Evolutionary conservation across 345 rosid genomes (phyloP), one percentile per base, ranked within the genome.

Genomic region (Salix arbutifolia): DNA sequence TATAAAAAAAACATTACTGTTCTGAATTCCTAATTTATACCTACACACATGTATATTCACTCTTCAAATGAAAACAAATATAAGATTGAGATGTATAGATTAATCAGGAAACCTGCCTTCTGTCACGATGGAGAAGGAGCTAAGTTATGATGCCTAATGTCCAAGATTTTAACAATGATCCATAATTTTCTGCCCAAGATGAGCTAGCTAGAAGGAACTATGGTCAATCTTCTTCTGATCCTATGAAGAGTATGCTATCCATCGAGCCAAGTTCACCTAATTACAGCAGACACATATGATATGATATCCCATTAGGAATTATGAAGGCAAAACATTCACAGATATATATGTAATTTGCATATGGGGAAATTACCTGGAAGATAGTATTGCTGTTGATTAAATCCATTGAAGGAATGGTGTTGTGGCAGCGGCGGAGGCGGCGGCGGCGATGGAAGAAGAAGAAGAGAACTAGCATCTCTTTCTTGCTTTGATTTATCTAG

Each of bases 191-290:
- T 0, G 13, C 23, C 1, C 62, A 8, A 28, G 26, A 17, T 4
- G 19, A 9, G 18, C 17, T 48, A 19, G 50, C 8, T 21, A 2
- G 37, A 3, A 17, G 69, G 19, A 8, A 1, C 65, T 48, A 68
- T 44, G 60, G 68, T 68, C 72, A 52, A 33, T 16, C 67, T 61
- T 23, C 64, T 58, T 58, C 64, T 75, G 37, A 35, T 35, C 73
- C 73, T 69, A 80, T 65, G 64, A 58, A 58, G 64, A 66, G 12
- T 1, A 73, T 58, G 71, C 33, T 44, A 26, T 73, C 84, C 81
- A 81, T 77, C 8, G 71, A 70, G 19, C 75, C 72, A 77, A 66
- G 77, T 66, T 74, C 81, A 8, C 86, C 83, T 83, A 31, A 33
- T 33, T 33, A 50, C 66, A 73, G 2, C 23, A 8, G 21, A 52